Conservation (phyloP, 1,284 basidiomycete species). For the Fomitiporia mediterranea region DNA sequence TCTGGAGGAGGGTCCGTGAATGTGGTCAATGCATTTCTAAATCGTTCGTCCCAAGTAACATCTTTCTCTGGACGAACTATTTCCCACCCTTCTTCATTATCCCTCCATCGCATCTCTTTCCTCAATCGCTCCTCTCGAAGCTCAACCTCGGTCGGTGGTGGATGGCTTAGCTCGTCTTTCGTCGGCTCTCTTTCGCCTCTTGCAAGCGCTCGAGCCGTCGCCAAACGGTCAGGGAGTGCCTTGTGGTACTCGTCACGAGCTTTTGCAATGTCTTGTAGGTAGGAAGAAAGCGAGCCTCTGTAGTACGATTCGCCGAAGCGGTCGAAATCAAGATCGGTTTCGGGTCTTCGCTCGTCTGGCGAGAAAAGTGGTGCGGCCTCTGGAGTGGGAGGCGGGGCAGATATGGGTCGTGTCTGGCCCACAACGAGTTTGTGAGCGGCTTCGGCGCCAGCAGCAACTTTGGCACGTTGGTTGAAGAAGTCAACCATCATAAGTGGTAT, state of each 20-base stretch:
- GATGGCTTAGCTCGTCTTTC: conserved; percentile 76
- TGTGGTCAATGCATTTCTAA: conserved; percentile 60
- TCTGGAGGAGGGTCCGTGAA: conserved; percentile 44
- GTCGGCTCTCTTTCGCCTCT: conserved; percentile 79
- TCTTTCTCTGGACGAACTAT: conserved; percentile 62
- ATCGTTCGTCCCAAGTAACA: conserved; percentile 76
- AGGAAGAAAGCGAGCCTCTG: conserved; percentile 54
- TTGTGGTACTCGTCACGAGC: conserved; percentile 77
- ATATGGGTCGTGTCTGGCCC: conserved; percentile 61
- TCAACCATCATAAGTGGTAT: conserved; percentile 88
- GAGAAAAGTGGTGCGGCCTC: conserved; percentile 24
- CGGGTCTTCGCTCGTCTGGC: conserved; percentile 26
- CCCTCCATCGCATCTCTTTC: conserved; percentile 84
- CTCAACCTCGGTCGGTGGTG: conserved; percentile 85
- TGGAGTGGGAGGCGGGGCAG: conserved; percentile 32
- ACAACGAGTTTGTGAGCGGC: conserved; percentile 76
- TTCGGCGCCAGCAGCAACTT: conserved; percentile 76
- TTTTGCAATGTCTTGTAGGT: conserved; percentile 61
- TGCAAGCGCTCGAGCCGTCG: conserved; percentile 71
- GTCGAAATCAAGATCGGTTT: conserved; percentile 73
- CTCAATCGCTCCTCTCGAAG: conserved; percentile 77
- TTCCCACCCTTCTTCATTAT: conserved; percentile 72
- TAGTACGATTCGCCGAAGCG: conserved; percentile 63
- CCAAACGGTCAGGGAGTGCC: conserved; percentile 64
- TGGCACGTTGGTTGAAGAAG: conserved; percentile 88